Base-by-base conservation (phyloP, 768 basidiomycete genomes). In the Albatrellus ellisii region DNA sequence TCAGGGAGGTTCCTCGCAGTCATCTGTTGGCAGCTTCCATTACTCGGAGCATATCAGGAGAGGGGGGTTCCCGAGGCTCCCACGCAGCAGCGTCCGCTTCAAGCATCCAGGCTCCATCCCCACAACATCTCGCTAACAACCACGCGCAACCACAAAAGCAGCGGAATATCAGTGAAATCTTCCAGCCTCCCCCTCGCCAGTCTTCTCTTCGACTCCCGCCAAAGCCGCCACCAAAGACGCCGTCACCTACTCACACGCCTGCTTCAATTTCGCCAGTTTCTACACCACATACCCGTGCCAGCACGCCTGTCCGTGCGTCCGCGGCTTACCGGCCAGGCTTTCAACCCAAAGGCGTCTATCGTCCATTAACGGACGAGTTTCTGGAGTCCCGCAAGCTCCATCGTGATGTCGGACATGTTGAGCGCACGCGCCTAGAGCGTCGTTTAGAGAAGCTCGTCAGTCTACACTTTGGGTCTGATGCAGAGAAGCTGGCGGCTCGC, bases 281-380 rank as follows among this genome's bases (percentile, higher is more conserved):
- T 32, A 36, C 44, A 9, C 36, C 26, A 21, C 17, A 39, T 14
- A 17, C 41, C 11, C 42, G 39, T 26, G 33, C 44, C 8, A 26
- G 36, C 15, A 48, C 53, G 1, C 45, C 52, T 2, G 46, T 42
- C 6, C 59, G 54, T 25, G 43, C 52, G 3, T 34, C 45, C 4
- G 75, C 79, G 1, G 83, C 80, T 2, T 98, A 98, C 56, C 77
- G 81, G 35, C 78, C 87, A 2, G 89, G 90, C 1, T 99, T 97
- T 56, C 94, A 99, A 57, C 94, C 94, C 4, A 82, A 72, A 52
- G 92, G 92, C 4, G 75, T 90, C 4, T 80, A 75, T 56, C 65
- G 79, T 10, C 77, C 71, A 4, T 73, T 82, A 27, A 95, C 91
- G 6, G 89, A 87, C 42, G 84, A 88, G 41, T 97, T 89, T 52